Evolutionary conservation across 2,329 filamentous ascomycete genomes (phyloP).

Genomic region (Microascus cirrosus): DNA sequence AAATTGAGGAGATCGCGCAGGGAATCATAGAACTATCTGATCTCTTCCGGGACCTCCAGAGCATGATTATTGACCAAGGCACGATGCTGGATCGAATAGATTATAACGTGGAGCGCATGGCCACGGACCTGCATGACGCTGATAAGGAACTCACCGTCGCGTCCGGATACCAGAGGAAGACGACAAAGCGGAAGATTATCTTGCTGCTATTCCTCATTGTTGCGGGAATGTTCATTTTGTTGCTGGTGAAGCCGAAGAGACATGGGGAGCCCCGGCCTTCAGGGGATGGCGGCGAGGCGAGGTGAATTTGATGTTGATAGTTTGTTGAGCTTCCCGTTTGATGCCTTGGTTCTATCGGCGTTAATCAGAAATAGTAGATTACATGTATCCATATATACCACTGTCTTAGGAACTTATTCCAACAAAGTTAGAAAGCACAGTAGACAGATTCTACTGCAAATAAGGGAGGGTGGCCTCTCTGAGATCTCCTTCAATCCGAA

Average conservation of each 20-base stretch:
- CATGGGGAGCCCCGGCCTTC: neutral
- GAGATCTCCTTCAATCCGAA: too few relatives aligned
- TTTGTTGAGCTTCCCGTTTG: neutral
- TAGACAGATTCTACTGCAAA: too few relatives aligned
- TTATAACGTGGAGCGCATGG: slow-evolving; percentile 95
- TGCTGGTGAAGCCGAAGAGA: slow-evolving; percentile 68
- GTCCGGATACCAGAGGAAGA: slow-evolving; percentile 77
- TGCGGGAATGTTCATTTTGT: slow-evolving; percentile 73
- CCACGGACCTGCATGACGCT: slow-evolving; percentile 82
- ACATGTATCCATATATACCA: neutral
- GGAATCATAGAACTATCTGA: slow-evolving; percentile 96
- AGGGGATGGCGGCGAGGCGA: neutral
- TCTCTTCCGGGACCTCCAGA: slow-evolving; percentile 91
- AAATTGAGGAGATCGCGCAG: slow-evolving; percentile 96
- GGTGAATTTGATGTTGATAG: neutral
- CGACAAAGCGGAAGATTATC: slow-evolving; percentile 86
- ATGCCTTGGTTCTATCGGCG: neutral
- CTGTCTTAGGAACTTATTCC: neutral
- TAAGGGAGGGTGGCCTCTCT: too few relatives aligned
- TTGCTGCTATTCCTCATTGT: slow-evolving; percentile 78
- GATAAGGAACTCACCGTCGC: slow-evolving; percentile 86
- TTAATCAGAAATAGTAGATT: neutral
- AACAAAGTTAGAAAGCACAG: too few relatives aligned
- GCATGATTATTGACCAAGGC: slow-evolving; percentile 88
- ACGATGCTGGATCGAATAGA: slow-evolving; percentile 91